phyloP scores from a whole-genome alignment of 2,329 filamentous ascomycete species.

The Coniochaeta prunicola region DNA sequence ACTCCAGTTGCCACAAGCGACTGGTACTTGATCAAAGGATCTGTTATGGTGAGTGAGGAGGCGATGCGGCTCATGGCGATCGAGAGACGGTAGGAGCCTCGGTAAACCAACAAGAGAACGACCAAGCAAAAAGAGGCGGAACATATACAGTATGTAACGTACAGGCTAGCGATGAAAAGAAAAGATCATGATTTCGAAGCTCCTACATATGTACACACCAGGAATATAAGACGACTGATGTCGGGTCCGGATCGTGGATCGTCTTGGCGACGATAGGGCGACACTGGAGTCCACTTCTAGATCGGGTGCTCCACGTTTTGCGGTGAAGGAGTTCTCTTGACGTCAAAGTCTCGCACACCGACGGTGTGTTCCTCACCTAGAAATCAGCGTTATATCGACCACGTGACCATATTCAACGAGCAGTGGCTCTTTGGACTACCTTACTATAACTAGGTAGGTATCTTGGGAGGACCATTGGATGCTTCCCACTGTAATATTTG shows the following conservation, averaged over 20 bases:
- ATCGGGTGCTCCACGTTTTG: background rate
- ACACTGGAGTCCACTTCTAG: background rate
- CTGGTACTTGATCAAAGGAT: constrained; percentile 71
- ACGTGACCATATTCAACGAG: background rate
- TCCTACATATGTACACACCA: too few species aligned
- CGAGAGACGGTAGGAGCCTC: background rate
- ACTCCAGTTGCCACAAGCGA: constrained; percentile 59
- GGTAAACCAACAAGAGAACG: too few species aligned
- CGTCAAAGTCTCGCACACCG: background rate
- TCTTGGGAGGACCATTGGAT: too few species aligned
- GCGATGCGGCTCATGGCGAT: background rate
- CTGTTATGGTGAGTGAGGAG: constrained; percentile 51
- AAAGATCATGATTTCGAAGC: too few species aligned
- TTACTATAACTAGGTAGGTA: too few species aligned
- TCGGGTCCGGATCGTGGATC: background rate
- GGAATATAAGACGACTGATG: too few species aligned
- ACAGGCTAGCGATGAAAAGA: background rate
- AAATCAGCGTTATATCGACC: background rate
- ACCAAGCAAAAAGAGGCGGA: too few species aligned
- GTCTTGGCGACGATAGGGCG: background rate
- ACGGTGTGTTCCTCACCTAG: background rate
- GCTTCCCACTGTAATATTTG: too few species aligned
- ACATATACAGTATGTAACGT: too few species aligned
- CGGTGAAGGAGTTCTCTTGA: background rate
- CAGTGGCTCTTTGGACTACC: too few species aligned